A percentile compares a stretch with the other conserved stretches of the same genome.
phyloP scores from a whole-genome alignment of 179 eudicot species.

The Spinacia oleracea region DNA sequence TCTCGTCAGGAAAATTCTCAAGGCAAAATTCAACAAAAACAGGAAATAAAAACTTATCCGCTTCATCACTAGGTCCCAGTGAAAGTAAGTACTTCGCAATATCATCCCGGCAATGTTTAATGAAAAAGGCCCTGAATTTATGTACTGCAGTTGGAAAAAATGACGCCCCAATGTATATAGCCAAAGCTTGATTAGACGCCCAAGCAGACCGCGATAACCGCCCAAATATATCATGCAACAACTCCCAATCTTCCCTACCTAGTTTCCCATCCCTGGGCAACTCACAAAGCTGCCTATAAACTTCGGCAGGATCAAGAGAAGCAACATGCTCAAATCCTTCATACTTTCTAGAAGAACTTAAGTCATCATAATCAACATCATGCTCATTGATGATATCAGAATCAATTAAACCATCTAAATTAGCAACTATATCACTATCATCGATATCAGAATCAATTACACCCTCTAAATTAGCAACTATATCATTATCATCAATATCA shows the following conservation, averaged over 20 bases:
- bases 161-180: conserved; percentile 69
- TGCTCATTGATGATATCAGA: conserved; percentile 1
- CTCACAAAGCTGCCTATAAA: conserved; percentile 54
- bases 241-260: conserved; percentile 43
- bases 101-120: conserved; percentile 43
- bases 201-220: conserved; percentile 59
- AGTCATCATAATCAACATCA: conserved; percentile 17
- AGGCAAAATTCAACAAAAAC: conserved; percentile 76
- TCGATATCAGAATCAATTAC: conserved; percentile 5
- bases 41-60: conserved; percentile 74
- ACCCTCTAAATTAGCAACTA: background rate
- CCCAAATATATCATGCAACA: conserved; percentile 45
- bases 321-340: conserved; percentile 37
- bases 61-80: conserved; percentile 55
- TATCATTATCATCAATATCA: conserved; percentile 10
- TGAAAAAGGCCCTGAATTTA: conserved; percentile 51
- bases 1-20: conserved; percentile 63
- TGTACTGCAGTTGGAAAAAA: conserved; percentile 71
- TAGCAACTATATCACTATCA: background rate
- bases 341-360: background rate
- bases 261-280: conserved; percentile 26
- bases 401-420: conserved; percentile 1
- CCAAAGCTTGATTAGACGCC: conserved; percentile 82
- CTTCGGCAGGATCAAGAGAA: conserved; percentile 54
- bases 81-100: conserved; percentile 51